Percentiles rank a stretch among this genome's conserved stretches.
Evolutionary conservation across 148 eudicot genomes (phyloP).

Genomic region (Rhododendron henanense): DNA sequence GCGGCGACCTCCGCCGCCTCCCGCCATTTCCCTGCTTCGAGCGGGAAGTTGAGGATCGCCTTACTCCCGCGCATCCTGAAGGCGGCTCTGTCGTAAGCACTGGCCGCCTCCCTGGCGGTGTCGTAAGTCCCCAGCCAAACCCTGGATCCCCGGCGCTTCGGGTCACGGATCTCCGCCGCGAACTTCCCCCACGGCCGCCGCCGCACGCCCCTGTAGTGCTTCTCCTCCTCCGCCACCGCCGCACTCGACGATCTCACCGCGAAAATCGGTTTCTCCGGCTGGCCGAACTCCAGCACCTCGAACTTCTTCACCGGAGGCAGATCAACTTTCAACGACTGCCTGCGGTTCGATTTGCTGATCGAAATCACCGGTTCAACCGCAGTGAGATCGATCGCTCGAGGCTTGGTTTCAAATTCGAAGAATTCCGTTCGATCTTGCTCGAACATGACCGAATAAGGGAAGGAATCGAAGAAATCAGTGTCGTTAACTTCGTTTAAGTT

Average conservation of each 20-base stretch:
- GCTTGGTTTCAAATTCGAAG: background rate
- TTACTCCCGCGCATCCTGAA: slow-evolving; percentile 48
- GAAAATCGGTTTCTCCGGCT: background rate
- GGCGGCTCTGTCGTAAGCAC: slow-evolving; percentile 58
- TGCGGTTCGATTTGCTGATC: slow-evolving; percentile 16
- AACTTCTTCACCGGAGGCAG: slow-evolving; percentile 29
- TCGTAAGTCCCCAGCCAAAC: slow-evolving; percentile 66
- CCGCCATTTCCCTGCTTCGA: slow-evolving; percentile 34
- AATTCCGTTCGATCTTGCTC: background rate
- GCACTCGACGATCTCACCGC: no score
- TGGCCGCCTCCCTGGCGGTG: slow-evolving; percentile 50
- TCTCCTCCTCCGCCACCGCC: slow-evolving; percentile 10
- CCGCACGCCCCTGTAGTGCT: slow-evolving; percentile 57
- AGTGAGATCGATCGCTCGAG: background rate
- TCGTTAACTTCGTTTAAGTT: slow-evolving; percentile 5
- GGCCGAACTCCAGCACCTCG: slow-evolving; percentile 29
- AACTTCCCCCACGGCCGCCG: slow-evolving; percentile 62
- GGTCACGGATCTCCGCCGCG: slow-evolving; percentile 64
- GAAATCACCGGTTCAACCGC: background rate
- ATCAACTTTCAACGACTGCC: slow-evolving; percentile 44
- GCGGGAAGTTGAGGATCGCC: slow-evolving; percentile 60
- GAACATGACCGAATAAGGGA: background rate
- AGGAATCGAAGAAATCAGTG: slow-evolving; percentile 9
- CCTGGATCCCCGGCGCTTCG: slow-evolving; percentile 45
- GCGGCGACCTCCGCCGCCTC: background rate